Evolutionary conservation across 371 early-diverging fungal species (phyloP), one percentile per base, ranked within the genome.

Genomic region (Dichotomocladium elegans): DNA sequence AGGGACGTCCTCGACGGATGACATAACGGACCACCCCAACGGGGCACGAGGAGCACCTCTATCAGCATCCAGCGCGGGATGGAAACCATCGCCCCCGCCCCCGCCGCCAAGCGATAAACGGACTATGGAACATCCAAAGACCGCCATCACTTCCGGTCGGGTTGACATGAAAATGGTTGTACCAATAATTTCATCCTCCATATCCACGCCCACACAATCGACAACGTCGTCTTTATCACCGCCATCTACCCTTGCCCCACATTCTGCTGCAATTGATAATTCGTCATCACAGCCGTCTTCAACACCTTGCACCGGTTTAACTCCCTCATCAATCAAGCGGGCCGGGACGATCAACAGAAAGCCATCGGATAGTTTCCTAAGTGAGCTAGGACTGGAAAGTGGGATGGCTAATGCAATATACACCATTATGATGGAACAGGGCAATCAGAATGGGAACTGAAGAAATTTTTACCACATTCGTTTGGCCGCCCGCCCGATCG

Each of bases 401-500:
- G 73, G 67, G 7, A 60, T 76, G n/a, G 77, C 72, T 2, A 70
- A 60, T 56, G 77, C 71, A 11, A 76, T 76, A 11, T 76, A 72
- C 31, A 66, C 73, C 7, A 72, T 72, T 27, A 70, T 66, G 58
- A 66, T 66, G 66, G 64, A 63, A 15, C 49, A 59, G 10, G 31
- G 52, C 28, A 41, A 55, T 50, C 41, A 51, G 27, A 34, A 53
- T 26, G 50, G 37, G 27, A 59, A 59, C 10, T 57, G 30, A 59
- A 56, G 22, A 21, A 47, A 47, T 26, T 28, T 45, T 35, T 46
- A 34, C 35, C 21, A 26, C 25, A 24, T 21, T 21, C 14, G 26
- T 43, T 24, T 43, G 14, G 7, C 21, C 25, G 22, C 19, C 46
- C 9, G 33, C 33, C 31, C 10, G 21, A 10, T 7, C 12, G 15